Evolutionary conservation across 2,329 filamentous ascomycete species (phyloP).

Genomic region (Cryphonectria parasitica): DNA sequence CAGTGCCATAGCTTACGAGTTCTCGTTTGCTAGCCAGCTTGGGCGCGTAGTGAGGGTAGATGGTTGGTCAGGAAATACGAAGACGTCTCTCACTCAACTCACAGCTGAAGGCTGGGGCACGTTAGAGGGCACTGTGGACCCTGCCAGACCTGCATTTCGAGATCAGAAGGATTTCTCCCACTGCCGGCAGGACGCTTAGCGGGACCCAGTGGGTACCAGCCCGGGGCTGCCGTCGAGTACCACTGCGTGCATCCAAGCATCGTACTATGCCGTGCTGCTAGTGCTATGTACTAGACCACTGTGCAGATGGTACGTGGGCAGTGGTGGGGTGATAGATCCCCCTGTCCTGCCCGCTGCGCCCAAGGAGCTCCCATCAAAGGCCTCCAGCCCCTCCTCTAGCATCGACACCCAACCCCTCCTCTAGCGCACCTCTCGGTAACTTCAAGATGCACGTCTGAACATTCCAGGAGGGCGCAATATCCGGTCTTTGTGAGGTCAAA

Average conservation of each 20-base stretch:
- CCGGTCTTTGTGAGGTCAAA: neutral
- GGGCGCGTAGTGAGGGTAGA: neutral
- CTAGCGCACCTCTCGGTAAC: neutral
- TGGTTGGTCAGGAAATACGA: slow-evolving; percentile 1
- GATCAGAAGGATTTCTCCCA: neutral
- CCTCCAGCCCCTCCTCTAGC: neutral
- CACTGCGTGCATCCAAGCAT: neutral
- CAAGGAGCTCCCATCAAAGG: neutral
- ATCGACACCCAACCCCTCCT: neutral
- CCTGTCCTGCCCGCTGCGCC: neutral
- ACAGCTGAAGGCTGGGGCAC: neutral
- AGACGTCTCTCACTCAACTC: neutral
- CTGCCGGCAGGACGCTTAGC: slow-evolving; percentile 6
- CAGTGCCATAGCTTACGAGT: neutral
- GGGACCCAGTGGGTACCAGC: neutral
- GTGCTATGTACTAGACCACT: neutral
- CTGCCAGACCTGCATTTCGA: slow-evolving; percentile 9
- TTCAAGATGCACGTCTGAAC: neutral
- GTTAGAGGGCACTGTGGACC: neutral
- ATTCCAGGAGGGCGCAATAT: neutral
- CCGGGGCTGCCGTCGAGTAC: neutral
- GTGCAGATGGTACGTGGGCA: neutral
- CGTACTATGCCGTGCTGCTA: neutral
- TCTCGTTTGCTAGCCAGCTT: neutral
- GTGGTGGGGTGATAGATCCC: neutral